phyloP scores from a whole-genome alignment of 441 rosid genomes.

The Arabidopsis hybrid region DNA sequence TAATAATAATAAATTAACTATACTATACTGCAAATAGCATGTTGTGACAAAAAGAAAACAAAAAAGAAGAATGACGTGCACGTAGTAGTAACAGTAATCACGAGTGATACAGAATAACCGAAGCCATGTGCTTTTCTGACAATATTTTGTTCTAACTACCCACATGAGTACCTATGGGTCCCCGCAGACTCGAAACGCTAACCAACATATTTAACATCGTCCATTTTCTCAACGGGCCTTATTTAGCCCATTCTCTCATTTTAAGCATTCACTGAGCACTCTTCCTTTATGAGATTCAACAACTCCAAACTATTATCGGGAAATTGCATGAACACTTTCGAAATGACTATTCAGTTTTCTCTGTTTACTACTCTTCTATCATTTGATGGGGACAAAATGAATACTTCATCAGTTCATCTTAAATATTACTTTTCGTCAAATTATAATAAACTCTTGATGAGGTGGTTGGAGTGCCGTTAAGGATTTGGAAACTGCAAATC shows the following conservation, averaged over 20 bases:
- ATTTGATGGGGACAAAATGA: no score
- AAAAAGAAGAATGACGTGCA: conserved; percentile 35
- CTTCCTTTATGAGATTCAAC: no score
- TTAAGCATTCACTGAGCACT: no score
- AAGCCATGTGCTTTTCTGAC: conserved; percentile 47
- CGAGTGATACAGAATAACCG: conserved; percentile 45
- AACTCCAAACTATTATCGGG: no score
- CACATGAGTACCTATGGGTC: conserved; percentile 35
- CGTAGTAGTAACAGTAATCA: conserved; percentile 41
- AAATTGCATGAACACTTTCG: no score
- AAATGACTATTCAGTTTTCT: no score
- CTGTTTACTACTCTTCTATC: no score
- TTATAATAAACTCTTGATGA: no score
- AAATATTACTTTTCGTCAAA: no score
- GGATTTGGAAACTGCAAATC: no score
- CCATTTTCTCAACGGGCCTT: conserved; percentile 9
- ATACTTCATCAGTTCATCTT: no score
- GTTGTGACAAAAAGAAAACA: conserved; percentile 16
- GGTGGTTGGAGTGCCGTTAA: no score
- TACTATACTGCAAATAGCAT: background rate
- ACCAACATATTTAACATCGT: conserved; percentile 8
- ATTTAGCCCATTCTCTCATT: background rate
- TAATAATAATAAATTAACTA: background rate
- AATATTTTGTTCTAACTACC: conserved; percentile 33
- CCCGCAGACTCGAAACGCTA: background rate